Evolutionary conservation across 1,284 basidiomycete genomes (phyloP).

Genomic region (Moesziomyces antarcticus): DNA sequence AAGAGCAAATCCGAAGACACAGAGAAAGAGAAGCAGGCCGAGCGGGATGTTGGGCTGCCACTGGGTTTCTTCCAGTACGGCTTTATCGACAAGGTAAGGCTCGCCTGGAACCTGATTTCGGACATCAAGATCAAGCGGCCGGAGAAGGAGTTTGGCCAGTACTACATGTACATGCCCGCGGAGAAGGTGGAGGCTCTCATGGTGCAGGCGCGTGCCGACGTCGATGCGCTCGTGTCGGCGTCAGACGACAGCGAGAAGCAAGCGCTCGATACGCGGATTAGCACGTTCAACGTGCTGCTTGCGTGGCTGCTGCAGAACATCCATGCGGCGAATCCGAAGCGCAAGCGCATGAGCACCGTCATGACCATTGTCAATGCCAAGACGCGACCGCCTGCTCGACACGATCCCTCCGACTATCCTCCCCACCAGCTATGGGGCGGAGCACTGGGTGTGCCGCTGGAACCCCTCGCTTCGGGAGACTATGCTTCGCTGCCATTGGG

Average conservation of each 20-base stretch:
- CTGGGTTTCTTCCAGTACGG: slow-evolving; percentile 20
- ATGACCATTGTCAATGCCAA: slow-evolving; percentile 28
- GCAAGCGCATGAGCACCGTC: slow-evolving; percentile 5
- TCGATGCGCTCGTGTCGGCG: slow-evolving; percentile 3
- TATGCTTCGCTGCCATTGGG: slow-evolving; percentile 15
- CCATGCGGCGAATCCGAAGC: slow-evolving; percentile 13
- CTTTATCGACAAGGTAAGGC: slow-evolving; percentile 5
- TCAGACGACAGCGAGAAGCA: slow-evolving; percentile 9
- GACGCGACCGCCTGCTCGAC: slow-evolving; percentile 10
- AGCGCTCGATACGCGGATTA: slow-evolving; percentile 1
- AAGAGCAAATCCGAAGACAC: neutral
- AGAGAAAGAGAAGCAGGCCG: slow-evolving; percentile 4
- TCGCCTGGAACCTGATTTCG: slow-evolving; percentile 18
- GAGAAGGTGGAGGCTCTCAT: slow-evolving; percentile 13
- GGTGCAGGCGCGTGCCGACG: slow-evolving; percentile 7
- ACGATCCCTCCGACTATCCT: slow-evolving; percentile 12
- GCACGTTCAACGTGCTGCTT: slow-evolving; percentile 33
- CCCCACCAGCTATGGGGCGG: slow-evolving; percentile 24
- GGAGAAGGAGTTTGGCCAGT: slow-evolving; percentile 20
- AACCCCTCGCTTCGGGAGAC: slow-evolving; percentile 2
- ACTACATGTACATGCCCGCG: slow-evolving; percentile 26
- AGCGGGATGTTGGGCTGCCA: slow-evolving; percentile 4
- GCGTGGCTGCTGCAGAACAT: slow-evolving; percentile 28
- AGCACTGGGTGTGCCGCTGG: slow-evolving; percentile 15
- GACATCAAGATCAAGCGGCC: slow-evolving; percentile 23